These are phyloP conservation scores for Geopyxis carbonaria DNA, from an alignment of 495 filamentous ascomycete species.

Conservation along the genomic window DNA sequence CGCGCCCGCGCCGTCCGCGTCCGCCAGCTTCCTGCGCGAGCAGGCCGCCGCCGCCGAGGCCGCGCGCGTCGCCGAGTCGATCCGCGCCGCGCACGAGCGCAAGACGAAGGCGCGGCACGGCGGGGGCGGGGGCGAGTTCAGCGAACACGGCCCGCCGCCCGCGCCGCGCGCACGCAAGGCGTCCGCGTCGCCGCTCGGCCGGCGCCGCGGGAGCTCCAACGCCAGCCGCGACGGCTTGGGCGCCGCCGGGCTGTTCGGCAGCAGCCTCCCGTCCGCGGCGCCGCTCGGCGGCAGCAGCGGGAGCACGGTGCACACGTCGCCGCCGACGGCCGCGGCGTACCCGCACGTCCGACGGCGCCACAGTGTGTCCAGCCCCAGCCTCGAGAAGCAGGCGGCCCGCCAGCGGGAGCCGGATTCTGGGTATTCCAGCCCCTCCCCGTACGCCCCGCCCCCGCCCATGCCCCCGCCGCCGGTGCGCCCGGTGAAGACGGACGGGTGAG, in stretches of 20 bases:
- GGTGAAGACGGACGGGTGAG: constrained; percentile 3
- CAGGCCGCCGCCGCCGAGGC: background rate
- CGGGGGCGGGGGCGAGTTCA: constrained; percentile 5
- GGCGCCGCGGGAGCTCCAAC: constrained; percentile 16
- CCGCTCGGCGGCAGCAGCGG: background rate
- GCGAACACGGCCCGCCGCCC: too few relatives aligned
- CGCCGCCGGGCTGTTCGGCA: too few relatives aligned
- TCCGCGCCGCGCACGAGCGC: constrained; percentile 9
- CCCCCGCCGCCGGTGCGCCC: background rate
- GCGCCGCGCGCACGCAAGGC: too few relatives aligned
- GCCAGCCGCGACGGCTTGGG: constrained; percentile 1
- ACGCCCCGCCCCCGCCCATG: background rate
- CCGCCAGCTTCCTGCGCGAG: too few relatives aligned
- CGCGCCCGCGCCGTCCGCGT: too few relatives aligned
- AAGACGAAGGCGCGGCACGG: constrained; percentile 8
- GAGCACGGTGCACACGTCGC: background rate
- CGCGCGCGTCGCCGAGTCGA: background rate
- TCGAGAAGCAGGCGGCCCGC: constrained; percentile 15
- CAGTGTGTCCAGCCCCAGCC: constrained; percentile 17
- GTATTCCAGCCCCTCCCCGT: constrained; percentile 15
- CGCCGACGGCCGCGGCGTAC: background rate
- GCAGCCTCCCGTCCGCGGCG: background rate
- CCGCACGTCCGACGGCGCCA: constrained; percentile 14
- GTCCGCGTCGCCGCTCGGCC: constrained; percentile 13
- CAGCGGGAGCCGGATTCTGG: constrained; percentile 15